A percentile compares a stretch with the other conserved stretches of the same genome.
phyloP scores from a whole-genome alignment of 768 basidiomycete genomes.

The Chalciporus pseudorubinellus region DNA sequence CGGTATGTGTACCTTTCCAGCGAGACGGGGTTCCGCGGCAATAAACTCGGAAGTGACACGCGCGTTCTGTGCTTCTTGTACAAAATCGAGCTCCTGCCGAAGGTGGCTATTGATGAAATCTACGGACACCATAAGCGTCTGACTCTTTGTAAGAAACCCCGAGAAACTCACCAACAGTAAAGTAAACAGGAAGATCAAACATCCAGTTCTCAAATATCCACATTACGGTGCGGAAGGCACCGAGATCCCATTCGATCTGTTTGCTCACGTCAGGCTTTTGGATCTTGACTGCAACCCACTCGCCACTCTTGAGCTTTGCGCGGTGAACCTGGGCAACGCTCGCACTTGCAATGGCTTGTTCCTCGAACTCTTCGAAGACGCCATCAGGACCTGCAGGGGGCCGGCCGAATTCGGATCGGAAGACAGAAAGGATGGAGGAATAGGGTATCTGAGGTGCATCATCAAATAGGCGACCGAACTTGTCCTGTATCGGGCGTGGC shows the following conservation, averaged over 20 bases:
- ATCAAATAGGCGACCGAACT: constrained; percentile 83
- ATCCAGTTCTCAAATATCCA: constrained; percentile 76
- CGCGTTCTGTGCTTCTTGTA: constrained; percentile 77
- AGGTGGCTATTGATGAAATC: constrained; percentile 82
- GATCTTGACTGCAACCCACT: constrained; percentile 90
- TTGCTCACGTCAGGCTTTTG: constrained; percentile 87
- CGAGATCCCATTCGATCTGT: constrained; percentile 85
- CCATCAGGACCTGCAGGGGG: constrained; percentile 66
- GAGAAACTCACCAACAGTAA: constrained; percentile 59
- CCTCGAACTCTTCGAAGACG: constrained; percentile 77
- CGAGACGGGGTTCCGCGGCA: constrained; percentile 65
- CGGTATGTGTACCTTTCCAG: constrained; percentile 75
- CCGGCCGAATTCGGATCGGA: constrained; percentile 64
- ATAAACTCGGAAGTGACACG: constrained; percentile 65
- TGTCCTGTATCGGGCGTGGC: constrained; percentile 78
- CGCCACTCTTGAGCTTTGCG: constrained; percentile 52
- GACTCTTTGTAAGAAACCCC: neutral
- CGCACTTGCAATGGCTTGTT: constrained; percentile 77
- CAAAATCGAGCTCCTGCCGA: constrained; percentile 79
- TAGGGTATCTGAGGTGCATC: constrained; percentile 85
- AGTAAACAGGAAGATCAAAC: constrained; percentile 85
- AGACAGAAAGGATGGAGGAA: constrained; percentile 62
- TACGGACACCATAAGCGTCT: constrained; percentile 20
- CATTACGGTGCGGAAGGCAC: constrained; percentile 67
- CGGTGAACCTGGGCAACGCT: constrained; percentile 92